Evolutionary conservation across 192 early-diverging fungal species (phyloP).

Genomic region (Backusella westeae): DNA sequence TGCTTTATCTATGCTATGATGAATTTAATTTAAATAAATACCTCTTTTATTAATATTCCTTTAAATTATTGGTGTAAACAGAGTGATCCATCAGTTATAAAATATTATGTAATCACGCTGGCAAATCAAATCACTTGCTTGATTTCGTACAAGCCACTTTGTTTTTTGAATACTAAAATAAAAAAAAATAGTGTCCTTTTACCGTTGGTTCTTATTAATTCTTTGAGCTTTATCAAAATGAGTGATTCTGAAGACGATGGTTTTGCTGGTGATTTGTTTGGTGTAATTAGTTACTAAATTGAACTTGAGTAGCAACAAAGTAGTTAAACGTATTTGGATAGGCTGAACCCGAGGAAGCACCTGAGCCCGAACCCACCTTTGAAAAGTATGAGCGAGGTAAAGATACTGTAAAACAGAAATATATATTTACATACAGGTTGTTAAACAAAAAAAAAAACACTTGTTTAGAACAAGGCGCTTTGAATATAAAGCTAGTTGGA

Average conservation of each 20-base stretch:
- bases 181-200: neutral
- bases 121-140: neutral
- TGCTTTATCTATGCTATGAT: no score
- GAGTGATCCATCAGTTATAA: neutral
- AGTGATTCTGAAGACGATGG: constrained; percentile 27
- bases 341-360: constrained; percentile 31
- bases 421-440: neutral
- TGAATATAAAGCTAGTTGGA: constrained; percentile 64
- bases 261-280: constrained; percentile 36
- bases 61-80: no score
- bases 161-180: neutral
- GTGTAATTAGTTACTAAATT: constrained; percentile 15
- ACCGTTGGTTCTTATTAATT: neutral
- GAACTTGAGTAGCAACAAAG: neutral
- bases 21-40: no score
- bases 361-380: constrained; percentile 53
- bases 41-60: no score
- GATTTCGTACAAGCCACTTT: neutral
- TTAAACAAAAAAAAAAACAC: neutral
- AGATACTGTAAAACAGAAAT: neutral
- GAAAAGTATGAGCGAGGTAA: constrained; percentile 49
- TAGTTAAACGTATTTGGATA: neutral
- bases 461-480: constrained; percentile 21
- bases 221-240: neutral
- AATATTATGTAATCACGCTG: neutral